Evolutionary conservation across 2,329 filamentous ascomycete species (phyloP).

Genomic region (Fusarium chuoi): DNA sequence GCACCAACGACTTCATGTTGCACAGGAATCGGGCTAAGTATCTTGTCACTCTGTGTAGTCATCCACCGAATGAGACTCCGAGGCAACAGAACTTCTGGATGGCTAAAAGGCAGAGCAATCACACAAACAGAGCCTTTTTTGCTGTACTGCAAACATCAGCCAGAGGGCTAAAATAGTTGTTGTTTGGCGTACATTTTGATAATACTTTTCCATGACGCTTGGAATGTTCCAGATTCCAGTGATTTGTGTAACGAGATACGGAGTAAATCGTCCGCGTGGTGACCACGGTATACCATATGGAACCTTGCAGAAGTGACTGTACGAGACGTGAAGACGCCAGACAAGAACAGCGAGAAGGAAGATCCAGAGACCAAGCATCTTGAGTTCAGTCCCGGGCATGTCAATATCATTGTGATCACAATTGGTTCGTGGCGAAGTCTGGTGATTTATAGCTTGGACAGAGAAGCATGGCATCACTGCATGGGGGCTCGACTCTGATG

Average conservation of each 20-base stretch:
- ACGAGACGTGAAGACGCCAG: neutral
- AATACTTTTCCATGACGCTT: rapidly evolving
- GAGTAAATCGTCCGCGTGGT: neutral
- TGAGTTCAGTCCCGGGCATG: too few relatives aligned
- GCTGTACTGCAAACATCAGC: neutral
- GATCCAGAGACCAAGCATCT: neutral
- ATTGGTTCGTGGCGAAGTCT: rapidly evolving
- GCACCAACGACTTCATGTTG: neutral
- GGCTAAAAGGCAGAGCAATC: neutral
- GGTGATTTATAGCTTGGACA: neutral
- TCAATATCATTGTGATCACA: too few relatives aligned
- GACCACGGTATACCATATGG: neutral
- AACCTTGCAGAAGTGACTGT: neutral
- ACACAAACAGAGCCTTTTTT: neutral
- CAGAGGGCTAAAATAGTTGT: rapidly evolving
- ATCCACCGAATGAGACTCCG: neutral
- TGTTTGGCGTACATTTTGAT: rapidly evolving
- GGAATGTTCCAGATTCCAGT: neutral
- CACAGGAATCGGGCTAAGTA: neutral
- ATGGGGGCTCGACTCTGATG: too few relatives aligned
- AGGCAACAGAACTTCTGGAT: neutral
- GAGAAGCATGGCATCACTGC: neutral
- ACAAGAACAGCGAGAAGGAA: rapidly evolving
- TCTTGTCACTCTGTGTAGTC: neutral
- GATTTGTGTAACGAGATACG: neutral